Conservation (phyloP, 2,329 filamentous ascomycete genomes). For the Colletotrichum sp. region DNA sequence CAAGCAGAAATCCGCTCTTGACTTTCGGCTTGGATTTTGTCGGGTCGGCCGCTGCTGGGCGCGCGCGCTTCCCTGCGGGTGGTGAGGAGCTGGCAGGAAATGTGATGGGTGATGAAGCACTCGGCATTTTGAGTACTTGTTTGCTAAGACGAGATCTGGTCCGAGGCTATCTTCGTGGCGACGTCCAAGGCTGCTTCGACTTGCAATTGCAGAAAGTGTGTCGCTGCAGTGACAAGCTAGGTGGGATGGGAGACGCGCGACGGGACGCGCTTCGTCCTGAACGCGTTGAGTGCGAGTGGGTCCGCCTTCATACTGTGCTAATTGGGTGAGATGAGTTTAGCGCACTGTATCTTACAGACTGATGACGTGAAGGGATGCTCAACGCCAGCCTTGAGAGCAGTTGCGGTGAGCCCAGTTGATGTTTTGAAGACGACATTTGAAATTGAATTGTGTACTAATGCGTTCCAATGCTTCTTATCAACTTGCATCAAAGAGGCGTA, state of each 20-base stretch:
- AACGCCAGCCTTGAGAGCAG: background rate
- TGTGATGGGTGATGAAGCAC: conserved; percentile 63
- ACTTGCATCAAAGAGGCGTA: background rate
- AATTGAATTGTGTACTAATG: rapidly evolving
- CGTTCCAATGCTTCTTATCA: rapidly evolving
- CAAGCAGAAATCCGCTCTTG: conserved; percentile 43
- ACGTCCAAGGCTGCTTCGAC: background rate
- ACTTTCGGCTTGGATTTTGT: conserved; percentile 33
- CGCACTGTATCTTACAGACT: background rate
- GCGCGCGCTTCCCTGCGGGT: conserved; percentile 37
- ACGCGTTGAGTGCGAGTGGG: conserved; percentile 18
- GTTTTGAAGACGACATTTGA: background rate
- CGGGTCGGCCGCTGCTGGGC: conserved; percentile 37
- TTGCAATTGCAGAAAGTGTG: background rate
- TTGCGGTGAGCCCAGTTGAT: background rate
- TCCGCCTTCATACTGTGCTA: background rate
- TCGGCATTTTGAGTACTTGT: conserved; percentile 50
- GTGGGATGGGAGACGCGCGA: background rate
- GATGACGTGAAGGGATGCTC: background rate
- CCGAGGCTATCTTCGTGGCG: background rate
- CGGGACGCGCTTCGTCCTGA: conserved; percentile 6
- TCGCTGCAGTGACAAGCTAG: conserved; percentile 8
- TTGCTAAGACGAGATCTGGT: background rate
- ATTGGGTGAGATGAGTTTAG: rapidly evolving
- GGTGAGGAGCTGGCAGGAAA: conserved; percentile 58